A percentile compares a stretch with the other conserved stretches of the same genome.
Conservation (phyloP, 495 filamentous ascomycete species). For the Parmelia sp. region DNA sequence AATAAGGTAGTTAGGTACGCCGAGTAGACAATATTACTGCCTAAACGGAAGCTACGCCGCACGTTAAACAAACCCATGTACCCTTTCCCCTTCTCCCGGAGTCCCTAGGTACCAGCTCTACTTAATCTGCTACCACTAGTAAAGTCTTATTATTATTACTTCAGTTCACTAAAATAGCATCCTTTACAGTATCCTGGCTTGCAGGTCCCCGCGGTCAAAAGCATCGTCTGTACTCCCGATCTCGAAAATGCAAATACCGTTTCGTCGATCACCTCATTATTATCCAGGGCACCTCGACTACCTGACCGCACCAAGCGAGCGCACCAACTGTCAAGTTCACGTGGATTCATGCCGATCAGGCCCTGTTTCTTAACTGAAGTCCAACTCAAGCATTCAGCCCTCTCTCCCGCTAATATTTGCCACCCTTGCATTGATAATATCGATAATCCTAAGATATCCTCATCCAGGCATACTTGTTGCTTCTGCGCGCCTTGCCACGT, state of each 20-base stretch:
- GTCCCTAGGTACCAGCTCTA: too few species aligned
- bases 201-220: background rate
- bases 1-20: too few species aligned
- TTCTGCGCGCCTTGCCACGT: background rate
- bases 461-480: background rate
- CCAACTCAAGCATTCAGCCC: background rate
- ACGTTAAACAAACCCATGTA: background rate
- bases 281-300: background rate
- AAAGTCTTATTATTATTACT: background rate
- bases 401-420: background rate
- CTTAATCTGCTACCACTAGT: too few species aligned
- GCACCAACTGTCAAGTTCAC: background rate
- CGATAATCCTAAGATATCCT: background rate
- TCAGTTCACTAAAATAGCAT: background rate
- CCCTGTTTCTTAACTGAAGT: background rate
- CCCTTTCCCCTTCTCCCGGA: background rate
- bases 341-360: conserved; percentile 5
- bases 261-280: background rate
- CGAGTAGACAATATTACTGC: too few species aligned
- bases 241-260: background rate
- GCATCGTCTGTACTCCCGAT: background rate
- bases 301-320: too few species aligned
- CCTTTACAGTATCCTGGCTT: background rate
- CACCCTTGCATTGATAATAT: background rate
- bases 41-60: conserved; percentile 1